These are phyloP conservation scores for Arctium lappa DNA, from an alignment of 129 eudicot genomes.

Conservation along the genomic window DNA sequence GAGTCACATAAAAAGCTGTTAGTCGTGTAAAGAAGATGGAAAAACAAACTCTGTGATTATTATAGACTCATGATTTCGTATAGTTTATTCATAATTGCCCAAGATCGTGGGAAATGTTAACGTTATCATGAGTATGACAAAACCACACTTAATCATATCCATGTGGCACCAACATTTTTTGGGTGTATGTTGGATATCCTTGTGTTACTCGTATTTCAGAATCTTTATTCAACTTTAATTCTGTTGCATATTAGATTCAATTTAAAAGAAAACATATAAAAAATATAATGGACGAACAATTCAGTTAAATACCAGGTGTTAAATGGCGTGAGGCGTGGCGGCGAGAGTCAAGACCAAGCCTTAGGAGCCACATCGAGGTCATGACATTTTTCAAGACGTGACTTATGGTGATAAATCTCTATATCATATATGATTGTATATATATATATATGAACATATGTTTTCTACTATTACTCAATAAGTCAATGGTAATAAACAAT, in stretches of 20 bases:
- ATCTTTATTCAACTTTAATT: constrained; percentile 17
- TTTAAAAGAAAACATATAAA: background rate
- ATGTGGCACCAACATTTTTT: background rate
- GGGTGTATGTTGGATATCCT: constrained; percentile 11
- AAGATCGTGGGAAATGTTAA: constrained; percentile 15
- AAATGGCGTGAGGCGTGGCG: too few relatives aligned
- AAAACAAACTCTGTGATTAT: constrained; percentile 3
- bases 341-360: too few relatives aligned
- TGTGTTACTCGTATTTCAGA: constrained; percentile 1
- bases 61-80: background rate
- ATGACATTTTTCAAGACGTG: too few relatives aligned
- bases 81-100: constrained; percentile 11
- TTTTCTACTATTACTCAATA: too few relatives aligned
- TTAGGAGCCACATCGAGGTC: too few relatives aligned
- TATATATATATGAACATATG: too few relatives aligned
- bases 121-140: background rate
- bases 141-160: constrained; percentile 2
- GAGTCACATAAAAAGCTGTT: constrained; percentile 10
- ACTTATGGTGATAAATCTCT: too few relatives aligned
- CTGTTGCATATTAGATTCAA: background rate
- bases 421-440: too few relatives aligned
- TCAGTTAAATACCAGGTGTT: too few relatives aligned
- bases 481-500: too few relatives aligned
- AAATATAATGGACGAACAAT: too few relatives aligned
- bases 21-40: constrained; percentile 9